Percentiles rank a stretch among this genome's conserved stretches.
Conservation (phyloP, 1,284 basidiomycete species). For the Ustilago sp. region DNA sequence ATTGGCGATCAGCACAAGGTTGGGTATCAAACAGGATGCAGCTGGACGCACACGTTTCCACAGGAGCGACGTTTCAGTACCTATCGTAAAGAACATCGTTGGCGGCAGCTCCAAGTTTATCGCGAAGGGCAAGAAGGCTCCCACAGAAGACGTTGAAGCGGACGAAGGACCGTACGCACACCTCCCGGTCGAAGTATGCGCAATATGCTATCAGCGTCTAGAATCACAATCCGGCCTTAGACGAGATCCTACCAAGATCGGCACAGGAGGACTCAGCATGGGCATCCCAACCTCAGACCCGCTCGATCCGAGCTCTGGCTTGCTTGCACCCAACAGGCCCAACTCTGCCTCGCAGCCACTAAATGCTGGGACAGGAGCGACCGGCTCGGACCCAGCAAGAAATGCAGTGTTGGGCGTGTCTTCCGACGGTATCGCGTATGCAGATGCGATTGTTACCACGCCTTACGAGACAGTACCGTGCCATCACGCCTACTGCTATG, state of each 20-base stretch:
- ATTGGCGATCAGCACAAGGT: conserved; percentile 28
- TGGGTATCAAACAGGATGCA: conserved; percentile 52
- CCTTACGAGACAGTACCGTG: conserved; percentile 67
- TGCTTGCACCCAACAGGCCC: conserved; percentile 37
- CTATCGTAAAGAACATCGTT: conserved; percentile 25
- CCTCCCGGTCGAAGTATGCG: conserved; percentile 58
- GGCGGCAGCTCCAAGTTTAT: conserved; percentile 6
- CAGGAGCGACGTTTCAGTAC: conserved; percentile 30
- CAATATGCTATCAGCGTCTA: conserved; percentile 63
- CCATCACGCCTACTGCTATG: conserved; percentile 65
- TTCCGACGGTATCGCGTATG: conserved; percentile 60
- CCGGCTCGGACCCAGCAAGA: conserved; percentile 6
- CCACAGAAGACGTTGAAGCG: background rate
- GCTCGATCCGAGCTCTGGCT: conserved; percentile 57
- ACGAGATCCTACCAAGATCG: conserved; percentile 36
- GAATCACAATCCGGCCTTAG: conserved; percentile 53
- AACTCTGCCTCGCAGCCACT: conserved; percentile 32
- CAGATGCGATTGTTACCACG: conserved; percentile 56
- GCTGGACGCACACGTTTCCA: conserved; percentile 26
- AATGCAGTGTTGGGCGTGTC: conserved; percentile 42
- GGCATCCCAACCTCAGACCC: conserved; percentile 62
- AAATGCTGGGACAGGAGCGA: conserved; percentile 25
- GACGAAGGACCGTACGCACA: conserved; percentile 52
- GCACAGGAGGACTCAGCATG: conserved; percentile 48
- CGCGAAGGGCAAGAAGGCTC: conserved; percentile 5